Evolutionary conservation across 2,329 filamentous ascomycete species (phyloP), one percentile per base, ranked within the genome.

Genomic region (Plectosphaerella cucumerina): DNA sequence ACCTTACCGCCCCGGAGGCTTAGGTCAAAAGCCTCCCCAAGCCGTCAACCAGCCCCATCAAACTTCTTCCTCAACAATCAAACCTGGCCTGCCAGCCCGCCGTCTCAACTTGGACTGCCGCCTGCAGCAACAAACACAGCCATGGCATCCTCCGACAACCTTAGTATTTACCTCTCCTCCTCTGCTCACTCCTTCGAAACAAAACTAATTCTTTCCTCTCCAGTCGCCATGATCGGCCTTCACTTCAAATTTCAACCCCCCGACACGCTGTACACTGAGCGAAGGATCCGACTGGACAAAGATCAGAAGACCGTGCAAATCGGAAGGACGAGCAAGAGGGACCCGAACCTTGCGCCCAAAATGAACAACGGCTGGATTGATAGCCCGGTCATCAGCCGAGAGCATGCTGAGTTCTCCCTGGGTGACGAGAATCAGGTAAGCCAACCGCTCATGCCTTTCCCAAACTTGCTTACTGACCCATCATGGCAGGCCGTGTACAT

Each of bases 341-440:
- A 69, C 57, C 18, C 56, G 47, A 49, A 44, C 3, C 60, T 69
- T 9, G 57, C 57, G 63, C 73, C 58, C 62, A 67, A 53, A 35
- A 55, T 58, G 5, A 65, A 78, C 57, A 90, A 90, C 64, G 81
- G 75, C 15, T 89, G 76, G 75, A 86, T 89, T 52, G 80, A 89
- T 56, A 86, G 81, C 51, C 81, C 86, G 0, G 86, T 90, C 34
- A 86, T 90, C 74, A 89, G 86, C 21, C 76, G 87, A 43, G 64
- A 80, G 11, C 87, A 90, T 66, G 87, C 86, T 15, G 67, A 78
- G 42, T 60, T 86, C 5, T 57, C 61, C 15, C 70, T 77, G 5
- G 68, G 78, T 46, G 58, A 71, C 10, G 63, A 72, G 2, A 59
- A 64, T 6, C 70, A 75, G 64, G 81, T 81, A 66, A 52, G 68